Evolutionary conservation across 1,284 basidiomycete species (phyloP).

Genomic region (Leucoagaricus sp.): DNA sequence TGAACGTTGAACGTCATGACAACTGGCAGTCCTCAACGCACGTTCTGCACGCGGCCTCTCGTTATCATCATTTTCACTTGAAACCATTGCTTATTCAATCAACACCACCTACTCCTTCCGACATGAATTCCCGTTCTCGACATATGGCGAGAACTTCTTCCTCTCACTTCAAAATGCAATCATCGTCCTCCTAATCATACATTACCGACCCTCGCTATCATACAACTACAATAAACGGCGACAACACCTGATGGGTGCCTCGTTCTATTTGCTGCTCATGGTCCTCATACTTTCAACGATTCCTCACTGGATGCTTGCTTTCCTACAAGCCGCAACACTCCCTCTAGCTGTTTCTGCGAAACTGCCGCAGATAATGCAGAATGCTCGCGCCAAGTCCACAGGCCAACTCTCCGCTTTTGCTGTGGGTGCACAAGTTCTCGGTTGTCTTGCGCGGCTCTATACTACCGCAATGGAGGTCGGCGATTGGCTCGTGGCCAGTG

Average conservation of each 20-base stretch:
- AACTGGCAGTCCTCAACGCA: slow-evolving; percentile 52
- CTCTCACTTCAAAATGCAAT: slow-evolving; percentile 82
- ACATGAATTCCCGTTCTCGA: slow-evolving; percentile 88
- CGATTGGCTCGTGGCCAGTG: slow-evolving; percentile 76
- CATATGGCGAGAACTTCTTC: slow-evolving; percentile 94
- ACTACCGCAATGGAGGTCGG: slow-evolving; percentile 87
- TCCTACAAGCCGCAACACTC: slow-evolving; percentile 79
- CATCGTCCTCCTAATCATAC: slow-evolving; percentile 81
- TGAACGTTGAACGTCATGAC: not conserved
- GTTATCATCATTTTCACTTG: slow-evolving; percentile 78
- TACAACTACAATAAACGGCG: slow-evolving; percentile 27
- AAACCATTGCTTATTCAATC: slow-evolving; percentile 86
- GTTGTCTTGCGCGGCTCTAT: slow-evolving; percentile 87
- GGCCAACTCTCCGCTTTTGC: slow-evolving; percentile 92
- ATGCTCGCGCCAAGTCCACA: slow-evolving; percentile 72
- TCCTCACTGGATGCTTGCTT: slow-evolving; percentile 53
- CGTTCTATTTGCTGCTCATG: slow-evolving; percentile 40
- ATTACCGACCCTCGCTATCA: slow-evolving; percentile 45
- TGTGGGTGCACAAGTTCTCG: slow-evolving; percentile 79
- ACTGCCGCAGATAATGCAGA: slow-evolving; percentile 85
- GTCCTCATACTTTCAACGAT: slow-evolving; percentile 49
- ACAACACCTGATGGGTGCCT: slow-evolving; percentile 38
- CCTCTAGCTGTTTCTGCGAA: slow-evolving; percentile 86
- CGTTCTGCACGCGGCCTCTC: slow-evolving; percentile 87
- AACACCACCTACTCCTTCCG: slow-evolving; percentile 83